These are phyloP conservation scores for Escallonia herrerae DNA, from an alignment of 129 eudicot genomes.

Conservation along the genomic window DNA sequence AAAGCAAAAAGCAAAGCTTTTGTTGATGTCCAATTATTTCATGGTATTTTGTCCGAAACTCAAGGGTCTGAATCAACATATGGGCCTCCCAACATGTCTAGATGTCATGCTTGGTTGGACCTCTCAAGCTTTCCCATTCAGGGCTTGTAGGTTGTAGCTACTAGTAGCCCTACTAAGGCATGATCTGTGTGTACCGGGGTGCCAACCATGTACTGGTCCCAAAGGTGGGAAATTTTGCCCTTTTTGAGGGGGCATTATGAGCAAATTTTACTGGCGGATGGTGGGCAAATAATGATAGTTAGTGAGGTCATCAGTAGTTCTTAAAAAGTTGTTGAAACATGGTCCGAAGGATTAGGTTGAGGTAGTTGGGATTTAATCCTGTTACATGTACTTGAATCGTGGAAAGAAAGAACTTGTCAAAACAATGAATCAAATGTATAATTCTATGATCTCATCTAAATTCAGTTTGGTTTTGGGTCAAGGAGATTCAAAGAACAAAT, in stretches of 20 bases:
- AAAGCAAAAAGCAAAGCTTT: slow-evolving; percentile 53
- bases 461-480: too few relatives aligned
- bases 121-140: neutral
- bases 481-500: too few relatives aligned
- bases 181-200: neutral
- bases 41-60: slow-evolving; percentile 30
- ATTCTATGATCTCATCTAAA: too few relatives aligned
- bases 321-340: too few relatives aligned
- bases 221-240: neutral
- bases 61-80: slow-evolving; percentile 11
- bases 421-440: too few relatives aligned
- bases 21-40: slow-evolving; percentile 53
- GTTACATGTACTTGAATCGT: too few relatives aligned
- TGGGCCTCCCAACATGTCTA: slow-evolving; percentile 32
- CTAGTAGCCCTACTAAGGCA: neutral
- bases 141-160: neutral
- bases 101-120: neutral
- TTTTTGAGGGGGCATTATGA: neutral
- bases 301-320: neutral
- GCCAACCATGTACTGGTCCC: slow-evolving; percentile 1
- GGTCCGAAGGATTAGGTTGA: too few relatives aligned
- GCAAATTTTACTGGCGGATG: neutral
- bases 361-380: too few relatives aligned
- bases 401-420: too few relatives aligned
- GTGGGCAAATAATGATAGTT: neutral